Percentiles rank a stretch among this genome's conserved stretches.
Evolutionary conservation across 2,329 filamentous ascomycete species (phyloP).

Genomic region (Aurifilum marmelostoma): DNA sequence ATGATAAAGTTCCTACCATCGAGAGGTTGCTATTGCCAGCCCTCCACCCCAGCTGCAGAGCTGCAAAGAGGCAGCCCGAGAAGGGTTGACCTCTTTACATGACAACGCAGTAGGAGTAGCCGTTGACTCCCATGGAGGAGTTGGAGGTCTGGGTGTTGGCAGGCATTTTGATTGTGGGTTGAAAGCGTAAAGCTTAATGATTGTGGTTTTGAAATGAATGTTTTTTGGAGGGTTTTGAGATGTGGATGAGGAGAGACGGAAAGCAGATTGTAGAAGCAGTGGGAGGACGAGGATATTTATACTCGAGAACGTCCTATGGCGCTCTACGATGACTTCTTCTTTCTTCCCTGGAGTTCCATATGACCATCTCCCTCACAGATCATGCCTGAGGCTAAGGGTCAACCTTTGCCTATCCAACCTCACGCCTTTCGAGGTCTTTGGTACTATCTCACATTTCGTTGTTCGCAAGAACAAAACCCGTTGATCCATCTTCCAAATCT

Average conservation of each 20-base stretch:
- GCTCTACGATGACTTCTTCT: background rate
- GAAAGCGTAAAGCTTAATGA: constrained; percentile 26
- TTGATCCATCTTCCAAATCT: constrained; percentile 2
- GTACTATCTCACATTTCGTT: background rate
- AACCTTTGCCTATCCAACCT: background rate
- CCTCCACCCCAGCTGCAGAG: constrained; percentile 10
- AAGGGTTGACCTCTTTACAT: constrained; percentile 36
- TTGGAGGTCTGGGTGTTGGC: constrained; percentile 36
- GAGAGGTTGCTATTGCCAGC: background rate
- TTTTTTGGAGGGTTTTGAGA: constrained; percentile 23
- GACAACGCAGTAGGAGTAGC: constrained; percentile 39
- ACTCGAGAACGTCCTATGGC: constrained; percentile 10
- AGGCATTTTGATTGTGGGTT: constrained; percentile 39
- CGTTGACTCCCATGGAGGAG: constrained; percentile 36
- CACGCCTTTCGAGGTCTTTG: background rate
- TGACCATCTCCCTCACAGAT: background rate
- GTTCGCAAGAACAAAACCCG: background rate
- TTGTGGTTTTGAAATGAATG: constrained; percentile 28
- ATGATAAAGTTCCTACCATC: constrained; percentile 7
- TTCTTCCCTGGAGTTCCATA: background rate
- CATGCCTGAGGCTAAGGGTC: background rate
- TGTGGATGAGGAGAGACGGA: constrained; percentile 31
- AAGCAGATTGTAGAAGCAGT: background rate
- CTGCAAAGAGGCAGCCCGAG: constrained; percentile 19
- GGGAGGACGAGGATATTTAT: constrained; percentile 35